Conservation (phyloP, 352 stramenopile genomes). For the Globisporangium cylindrosporum region DNA sequence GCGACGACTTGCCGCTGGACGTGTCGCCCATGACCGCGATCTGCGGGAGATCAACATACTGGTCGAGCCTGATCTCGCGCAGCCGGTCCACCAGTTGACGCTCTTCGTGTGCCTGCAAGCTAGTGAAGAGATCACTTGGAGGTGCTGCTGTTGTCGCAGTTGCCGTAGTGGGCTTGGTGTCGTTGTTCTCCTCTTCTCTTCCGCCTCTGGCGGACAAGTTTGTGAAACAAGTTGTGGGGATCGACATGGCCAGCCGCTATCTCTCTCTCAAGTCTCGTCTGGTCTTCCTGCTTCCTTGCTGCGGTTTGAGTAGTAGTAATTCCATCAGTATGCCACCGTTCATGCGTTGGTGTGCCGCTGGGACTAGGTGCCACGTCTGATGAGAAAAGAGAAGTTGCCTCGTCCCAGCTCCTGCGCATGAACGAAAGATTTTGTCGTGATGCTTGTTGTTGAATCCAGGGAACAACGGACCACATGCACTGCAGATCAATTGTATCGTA, state of each 20-base stretch:
- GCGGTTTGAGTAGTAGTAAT: too few species aligned
- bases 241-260: background rate
- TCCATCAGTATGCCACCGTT: too few species aligned
- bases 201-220: background rate
- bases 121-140: background rate
- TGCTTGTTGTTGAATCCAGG: too few species aligned
- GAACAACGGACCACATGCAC: too few species aligned
- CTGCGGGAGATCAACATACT: slow-evolving; percentile 87
- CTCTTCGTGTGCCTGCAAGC: slow-evolving; percentile 2
- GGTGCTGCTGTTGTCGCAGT: background rate
- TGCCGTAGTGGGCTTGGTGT: background rate
- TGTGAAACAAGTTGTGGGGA: background rate
- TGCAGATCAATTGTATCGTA: too few species aligned
- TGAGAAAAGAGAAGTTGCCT: too few species aligned
- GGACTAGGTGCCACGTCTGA: too few species aligned
- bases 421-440: too few species aligned
- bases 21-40: slow-evolving; percentile 91
- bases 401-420: too few species aligned
- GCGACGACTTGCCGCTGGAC: slow-evolving; percentile 85
- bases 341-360: too few species aligned
- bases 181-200: too few species aligned
- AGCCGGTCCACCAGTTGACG: slow-evolving; percentile 45
- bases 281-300: background rate
- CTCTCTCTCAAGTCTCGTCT: background rate
- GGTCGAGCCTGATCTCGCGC: slow-evolving; percentile 45